Evolutionary conservation across 2,329 filamentous ascomycete genomes (phyloP), one percentile per base, ranked within the genome.

Genomic region (Aspergillus ruber): DNA sequence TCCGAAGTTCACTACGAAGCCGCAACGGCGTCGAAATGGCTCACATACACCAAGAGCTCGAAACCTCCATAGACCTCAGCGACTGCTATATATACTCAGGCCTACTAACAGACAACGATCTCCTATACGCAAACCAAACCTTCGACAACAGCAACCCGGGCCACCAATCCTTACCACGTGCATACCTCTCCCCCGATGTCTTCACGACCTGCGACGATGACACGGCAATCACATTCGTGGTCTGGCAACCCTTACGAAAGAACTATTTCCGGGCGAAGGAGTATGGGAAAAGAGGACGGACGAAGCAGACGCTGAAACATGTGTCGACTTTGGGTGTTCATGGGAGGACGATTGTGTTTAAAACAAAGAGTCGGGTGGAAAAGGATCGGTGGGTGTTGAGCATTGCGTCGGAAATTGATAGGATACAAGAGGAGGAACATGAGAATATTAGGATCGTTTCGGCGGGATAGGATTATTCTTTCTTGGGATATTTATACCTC

Each of bases 21-120:
- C 60, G 65, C 4, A 78, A 75, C 1, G 82, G 83, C 44, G 73
- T 75, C 48, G 73, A 78, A 51, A 64, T 83, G 1, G 69, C 74
- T 7, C 76, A 83, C 51, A 81, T 83, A 44, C 80, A 85, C 57
- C 80, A 84, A 56, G 77, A 82, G 56, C 76, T 79, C 35, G 76
- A 83, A 56, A 71, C 75, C 10, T 74, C 74, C 10, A 74, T 85
- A 29, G 77, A 82, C 49, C 71, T 86, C 13, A 72, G 72, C 27
- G 79, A 83, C 56, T 84, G 81, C 64, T 84, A 86, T 59, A 71
- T 86, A 45, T 85, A 86, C 65, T 80, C 77, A 2, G 82, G 83
- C 1, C 68, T 84, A 0, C 69, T 84, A 17, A 82, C 82, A 0
- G 80, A 82, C 45, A 75, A 72, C 9, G 82, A 85, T 53, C 67